These are phyloP conservation scores for Colletotrichum higginsianum DNA, from an alignment of 2,329 filamentous ascomycete species.

Conservation along the genomic window DNA sequence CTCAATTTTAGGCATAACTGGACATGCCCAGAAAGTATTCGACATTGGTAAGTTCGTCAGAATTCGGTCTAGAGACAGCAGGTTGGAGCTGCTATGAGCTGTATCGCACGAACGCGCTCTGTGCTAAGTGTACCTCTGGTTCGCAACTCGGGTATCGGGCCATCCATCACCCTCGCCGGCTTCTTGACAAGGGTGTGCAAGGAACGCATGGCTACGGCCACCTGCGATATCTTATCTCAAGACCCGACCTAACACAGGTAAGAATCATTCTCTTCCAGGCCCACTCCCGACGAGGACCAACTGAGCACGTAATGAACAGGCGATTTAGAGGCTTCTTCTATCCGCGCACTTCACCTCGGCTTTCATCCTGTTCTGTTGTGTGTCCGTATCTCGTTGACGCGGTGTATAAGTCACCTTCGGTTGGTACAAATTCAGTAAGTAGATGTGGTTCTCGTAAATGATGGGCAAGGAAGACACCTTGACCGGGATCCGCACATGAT, in stretches of 20 bases:
- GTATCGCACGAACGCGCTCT: too few species aligned
- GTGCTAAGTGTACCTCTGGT: not conserved
- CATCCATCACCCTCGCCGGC: not conserved
- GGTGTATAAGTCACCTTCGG: not conserved
- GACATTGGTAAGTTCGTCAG: not conserved
- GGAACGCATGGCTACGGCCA: not conserved
- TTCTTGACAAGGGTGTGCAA: not conserved
- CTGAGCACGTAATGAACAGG: too few species aligned
- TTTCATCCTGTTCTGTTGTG: not conserved
- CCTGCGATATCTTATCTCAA: not conserved
- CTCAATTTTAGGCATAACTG: not conserved
- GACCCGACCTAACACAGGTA: not conserved
- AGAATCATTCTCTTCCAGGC: not conserved
- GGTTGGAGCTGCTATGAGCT: not conserved
- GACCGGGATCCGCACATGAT: constrained; percentile 5
- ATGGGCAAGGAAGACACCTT: constrained; percentile 5
- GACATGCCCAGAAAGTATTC: too few species aligned
- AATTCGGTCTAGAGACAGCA: not conserved
- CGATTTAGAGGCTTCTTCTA: not conserved
- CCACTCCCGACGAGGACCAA: not conserved
- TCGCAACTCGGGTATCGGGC: not conserved
- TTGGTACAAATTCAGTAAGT: too few species aligned
- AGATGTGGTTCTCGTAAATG: constrained; percentile 10
- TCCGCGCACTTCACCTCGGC: constrained; percentile 2
- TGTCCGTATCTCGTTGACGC: not conserved